phyloP scores from a whole-genome alignment of 2,329 filamentous ascomycete genomes.

The Dactylonectria macrodidyma region DNA sequence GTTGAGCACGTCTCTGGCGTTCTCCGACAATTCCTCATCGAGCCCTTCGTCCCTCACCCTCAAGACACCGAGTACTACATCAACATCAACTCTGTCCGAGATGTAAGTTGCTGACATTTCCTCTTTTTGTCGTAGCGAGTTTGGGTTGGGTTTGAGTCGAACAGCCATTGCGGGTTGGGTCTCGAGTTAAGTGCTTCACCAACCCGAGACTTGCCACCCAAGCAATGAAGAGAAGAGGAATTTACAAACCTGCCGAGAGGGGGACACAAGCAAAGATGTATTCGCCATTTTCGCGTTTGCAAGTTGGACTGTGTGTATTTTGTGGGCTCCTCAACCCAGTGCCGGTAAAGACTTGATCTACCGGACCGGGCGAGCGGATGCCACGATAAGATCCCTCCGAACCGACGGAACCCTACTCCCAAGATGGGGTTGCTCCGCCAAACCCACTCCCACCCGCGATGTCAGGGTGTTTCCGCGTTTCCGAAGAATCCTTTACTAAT shows the following conservation, averaged over 20 bases:
- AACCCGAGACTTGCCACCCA: constrained; percentile 12
- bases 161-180: neutral
- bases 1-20: constrained; percentile 93
- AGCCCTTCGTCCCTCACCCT: constrained; percentile 97
- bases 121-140: constrained; percentile 34
- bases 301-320: constrained; percentile 37
- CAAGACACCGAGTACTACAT: constrained; percentile 99
- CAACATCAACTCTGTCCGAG: constrained; percentile 99
- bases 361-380: constrained; percentile 58
- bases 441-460: constrained; percentile 28
- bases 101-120: constrained; percentile 78
- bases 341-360: constrained; percentile 47
- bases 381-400: constrained; percentile 49
- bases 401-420: constrained; percentile 37
- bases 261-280: constrained; percentile 39
- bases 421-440: constrained; percentile 34
- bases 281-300: constrained; percentile 34
- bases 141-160: constrained; percentile 10
- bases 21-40: constrained; percentile 95
- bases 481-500: constrained; percentile 41
- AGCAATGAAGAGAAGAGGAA: constrained; percentile 23
- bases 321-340: constrained; percentile 44
- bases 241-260: constrained; percentile 22
- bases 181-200: neutral
- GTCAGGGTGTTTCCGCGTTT: constrained; percentile 20